Conservation (phyloP, 345 rosid species). For the Reutealis trisperma region DNA sequence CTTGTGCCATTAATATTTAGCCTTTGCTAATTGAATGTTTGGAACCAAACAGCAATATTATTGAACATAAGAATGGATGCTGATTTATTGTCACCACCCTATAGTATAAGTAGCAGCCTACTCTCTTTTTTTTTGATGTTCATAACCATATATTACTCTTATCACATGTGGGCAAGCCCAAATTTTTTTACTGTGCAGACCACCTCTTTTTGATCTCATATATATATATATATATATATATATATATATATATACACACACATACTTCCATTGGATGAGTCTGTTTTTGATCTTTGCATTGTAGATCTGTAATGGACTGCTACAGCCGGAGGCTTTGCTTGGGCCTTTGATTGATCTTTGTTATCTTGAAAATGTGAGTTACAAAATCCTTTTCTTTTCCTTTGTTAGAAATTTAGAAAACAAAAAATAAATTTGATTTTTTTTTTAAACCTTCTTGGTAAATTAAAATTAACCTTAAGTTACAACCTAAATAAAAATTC, state of each 20-base stretch:
- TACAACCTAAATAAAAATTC: no score
- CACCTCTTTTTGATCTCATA: not conserved
- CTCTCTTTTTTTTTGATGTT: not conserved
- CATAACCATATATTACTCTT: not conserved
- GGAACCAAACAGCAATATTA: not conserved
- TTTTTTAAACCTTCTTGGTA: no score
- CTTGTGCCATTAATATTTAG: not conserved
- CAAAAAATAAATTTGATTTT: no score
- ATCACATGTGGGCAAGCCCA: not conserved
- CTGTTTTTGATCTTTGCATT: conserved; percentile 16
- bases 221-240: no score
- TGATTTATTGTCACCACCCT: not conserved
- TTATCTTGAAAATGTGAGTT: conserved; percentile 58
- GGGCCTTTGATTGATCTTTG: conserved; percentile 74
- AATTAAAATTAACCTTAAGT: no score
- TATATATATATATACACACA: no score
- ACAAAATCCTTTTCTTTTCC: conserved; percentile 1
- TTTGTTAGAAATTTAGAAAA: not conserved
- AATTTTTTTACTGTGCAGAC: not conserved
- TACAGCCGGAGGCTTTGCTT: conserved; percentile 57
- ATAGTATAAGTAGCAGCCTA: not conserved
- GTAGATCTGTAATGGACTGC: conserved; percentile 70
- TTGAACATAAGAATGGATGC: not conserved
- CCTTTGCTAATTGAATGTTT: not conserved
- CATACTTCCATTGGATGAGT: not conserved